Percentiles rank a stretch among this genome's conserved stretches.
Conservation (phyloP, 2,329 filamentous ascomycete genomes). For the Pseudogymnoascus sp. region DNA sequence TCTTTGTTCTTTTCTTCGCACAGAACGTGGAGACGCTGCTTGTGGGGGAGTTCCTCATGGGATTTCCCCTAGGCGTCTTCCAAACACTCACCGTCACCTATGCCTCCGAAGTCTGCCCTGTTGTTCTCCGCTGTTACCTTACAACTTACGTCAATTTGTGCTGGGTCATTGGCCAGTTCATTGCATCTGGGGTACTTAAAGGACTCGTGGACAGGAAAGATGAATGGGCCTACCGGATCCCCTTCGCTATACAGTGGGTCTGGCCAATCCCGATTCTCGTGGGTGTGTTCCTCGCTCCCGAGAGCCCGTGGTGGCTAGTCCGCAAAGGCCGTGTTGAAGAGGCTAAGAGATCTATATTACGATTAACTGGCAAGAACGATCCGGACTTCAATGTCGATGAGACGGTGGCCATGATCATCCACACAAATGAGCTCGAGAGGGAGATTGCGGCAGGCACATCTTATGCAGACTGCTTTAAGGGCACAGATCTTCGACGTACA, state of each 20-base stretch:
- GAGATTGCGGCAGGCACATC: constrained; percentile 33
- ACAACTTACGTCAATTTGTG: constrained; percentile 44
- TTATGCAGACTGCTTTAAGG: constrained; percentile 41
- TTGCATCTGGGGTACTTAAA: constrained; percentile 38
- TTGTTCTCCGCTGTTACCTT: constrained; percentile 24
- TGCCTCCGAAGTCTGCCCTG: constrained; percentile 27
- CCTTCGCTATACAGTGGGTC: constrained; percentile 39
- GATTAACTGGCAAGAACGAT: constrained; percentile 26
- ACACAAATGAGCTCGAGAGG: constrained; percentile 46
- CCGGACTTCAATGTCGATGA: constrained; percentile 19
- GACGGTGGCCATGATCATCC: constrained; percentile 40
- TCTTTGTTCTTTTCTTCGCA: constrained; percentile 39
- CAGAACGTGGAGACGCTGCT: constrained; percentile 35
- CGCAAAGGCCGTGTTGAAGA: constrained; percentile 33
- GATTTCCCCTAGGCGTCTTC: constrained; percentile 31
- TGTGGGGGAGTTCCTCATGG: constrained; percentile 34
- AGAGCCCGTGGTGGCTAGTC: constrained; percentile 41
- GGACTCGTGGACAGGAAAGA: constrained; percentile 31
- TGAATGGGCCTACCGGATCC: constrained; percentile 39
- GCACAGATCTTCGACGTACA: constrained; percentile 39
- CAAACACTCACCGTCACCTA: constrained; percentile 31
- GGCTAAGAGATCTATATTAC: constrained; percentile 30
- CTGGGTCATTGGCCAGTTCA: constrained; percentile 42
- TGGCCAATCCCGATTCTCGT: constrained; percentile 37
- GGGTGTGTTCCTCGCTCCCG: constrained; percentile 35